phyloP scores from a whole-genome alignment of 2,329 filamentous ascomycete genomes.

The Claviceps monticola region DNA sequence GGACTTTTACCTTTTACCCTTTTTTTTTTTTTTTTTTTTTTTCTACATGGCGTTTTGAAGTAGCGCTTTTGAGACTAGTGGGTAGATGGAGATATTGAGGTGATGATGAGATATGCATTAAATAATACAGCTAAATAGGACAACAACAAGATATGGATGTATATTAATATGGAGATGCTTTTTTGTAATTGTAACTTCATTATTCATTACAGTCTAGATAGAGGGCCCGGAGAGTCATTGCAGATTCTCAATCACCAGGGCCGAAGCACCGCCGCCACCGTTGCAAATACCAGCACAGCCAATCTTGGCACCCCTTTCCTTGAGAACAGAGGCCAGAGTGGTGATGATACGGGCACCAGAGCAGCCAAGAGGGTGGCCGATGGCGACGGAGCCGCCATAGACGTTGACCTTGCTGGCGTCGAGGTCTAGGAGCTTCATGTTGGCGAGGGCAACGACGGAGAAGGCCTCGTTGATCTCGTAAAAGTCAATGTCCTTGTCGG shows the following conservation, averaged over 20 bases:
- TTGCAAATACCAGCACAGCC: slow-evolving; percentile 95
- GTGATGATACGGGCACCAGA: slow-evolving; percentile 89
- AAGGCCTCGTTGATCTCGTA: slow-evolving; percentile 99
- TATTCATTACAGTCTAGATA: slow-evolving; percentile 4
- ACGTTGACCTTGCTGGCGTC: slow-evolving; percentile 82
- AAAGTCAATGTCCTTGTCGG: slow-evolving; percentile 65
- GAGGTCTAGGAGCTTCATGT: slow-evolving; percentile 80
- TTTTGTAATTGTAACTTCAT: neutral
- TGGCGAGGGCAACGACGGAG: slow-evolving; percentile 88
- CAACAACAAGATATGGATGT: too few relatives aligned
- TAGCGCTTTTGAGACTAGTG: too few relatives aligned
- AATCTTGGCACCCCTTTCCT: slow-evolving; percentile 84
- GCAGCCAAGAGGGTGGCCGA: slow-evolving; percentile 88
- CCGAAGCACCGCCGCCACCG: slow-evolving; percentile 88
- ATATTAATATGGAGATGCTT: too few relatives aligned
- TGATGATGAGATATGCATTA: too few relatives aligned
- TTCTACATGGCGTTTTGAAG: too few relatives aligned
- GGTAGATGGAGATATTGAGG: too few relatives aligned
- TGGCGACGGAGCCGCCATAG: slow-evolving; percentile 86
- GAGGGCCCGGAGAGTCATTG: slow-evolving; percentile 34
- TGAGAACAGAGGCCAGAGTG: slow-evolving; percentile 77
- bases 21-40: too few relatives aligned
- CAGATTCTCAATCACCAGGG: slow-evolving; percentile 73
- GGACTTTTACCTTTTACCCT: too few relatives aligned
- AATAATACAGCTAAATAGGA: too few relatives aligned